phyloP scores from a whole-genome alignment of 2,329 filamentous ascomycete genomes.

The Helotiales sp. region DNA sequence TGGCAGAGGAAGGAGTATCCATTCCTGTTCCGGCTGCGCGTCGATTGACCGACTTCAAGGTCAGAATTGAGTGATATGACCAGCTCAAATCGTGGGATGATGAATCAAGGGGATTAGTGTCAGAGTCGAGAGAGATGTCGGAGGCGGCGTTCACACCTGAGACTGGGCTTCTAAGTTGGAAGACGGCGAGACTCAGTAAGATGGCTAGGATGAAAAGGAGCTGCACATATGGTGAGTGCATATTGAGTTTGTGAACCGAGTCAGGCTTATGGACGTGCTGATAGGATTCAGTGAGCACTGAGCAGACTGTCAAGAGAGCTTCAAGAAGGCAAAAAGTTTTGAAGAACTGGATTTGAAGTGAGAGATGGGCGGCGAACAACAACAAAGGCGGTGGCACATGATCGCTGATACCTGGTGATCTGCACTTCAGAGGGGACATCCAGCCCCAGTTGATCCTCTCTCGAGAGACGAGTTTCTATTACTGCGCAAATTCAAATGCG shows the following conservation, averaged over 20 bases:
- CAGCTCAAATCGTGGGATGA: neutral
- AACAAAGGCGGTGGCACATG: too few species aligned
- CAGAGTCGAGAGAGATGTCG: neutral
- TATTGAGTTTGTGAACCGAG: neutral
- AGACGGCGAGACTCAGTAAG: neutral
- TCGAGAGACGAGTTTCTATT: too few species aligned
- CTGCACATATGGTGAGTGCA: neutral
- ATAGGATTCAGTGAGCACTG: too few species aligned
- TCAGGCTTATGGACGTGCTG: too few species aligned
- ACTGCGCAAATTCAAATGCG: too few species aligned
- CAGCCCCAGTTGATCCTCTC: too few species aligned
- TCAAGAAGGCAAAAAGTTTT: too few species aligned
- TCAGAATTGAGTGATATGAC: neutral
- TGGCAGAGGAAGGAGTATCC: neutral
- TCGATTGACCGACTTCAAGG: neutral
- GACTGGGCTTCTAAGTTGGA: neutral
- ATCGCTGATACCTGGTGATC: too few species aligned
- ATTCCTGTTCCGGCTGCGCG: neutral
- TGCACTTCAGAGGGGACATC: too few species aligned
- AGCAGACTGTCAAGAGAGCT: too few species aligned
- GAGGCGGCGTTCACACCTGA: neutral
- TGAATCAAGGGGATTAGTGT: neutral
- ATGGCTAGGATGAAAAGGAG: neutral
- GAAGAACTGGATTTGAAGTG: too few species aligned
- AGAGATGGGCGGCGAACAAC: too few species aligned